Base-by-base conservation (phyloP, 352 stramenopile species). In the Chrysophaeum taylorii region DNA sequence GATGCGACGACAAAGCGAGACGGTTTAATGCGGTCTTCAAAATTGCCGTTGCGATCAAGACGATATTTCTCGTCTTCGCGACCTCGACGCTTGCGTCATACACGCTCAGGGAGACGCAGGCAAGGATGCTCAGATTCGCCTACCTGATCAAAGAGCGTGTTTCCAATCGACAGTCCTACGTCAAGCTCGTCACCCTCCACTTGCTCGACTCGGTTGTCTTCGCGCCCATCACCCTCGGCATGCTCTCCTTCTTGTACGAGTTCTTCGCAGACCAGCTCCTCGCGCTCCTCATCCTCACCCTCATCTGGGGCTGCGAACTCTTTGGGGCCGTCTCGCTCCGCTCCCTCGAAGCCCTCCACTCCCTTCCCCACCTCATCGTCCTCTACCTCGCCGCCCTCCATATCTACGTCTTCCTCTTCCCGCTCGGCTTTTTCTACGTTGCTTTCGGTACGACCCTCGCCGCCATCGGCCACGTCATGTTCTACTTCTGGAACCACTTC, bases 231-330 rank as follows among this genome's bases (percentile, higher is more conserved):
- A 76, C 89, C 74, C 81, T 92, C 27, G 86, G 86, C 5, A 87
- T 92, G 76, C 69, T 88, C 2, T 87, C 84, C 50, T 92, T 89
- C 75, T 70, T 90, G 27, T 84, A 87, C 60, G 85, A 90, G 70
- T 76, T 92, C 14, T 92, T 90, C 77, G 84, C 85, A 53, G 85
- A 90, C 73, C 79, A 81, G 0, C 36, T 89, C 1, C 54, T 90
- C 0, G 82, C 83, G 0, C 85, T 89, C 69, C 79, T 82, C 31
- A 75, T 90, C 60, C 79, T 90, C 63, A 79, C 75, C 15, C 72
- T 88, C 38, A 79, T 89, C 69, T 85, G 76, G 72, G 7, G 82
- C 9, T 80, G 80, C 23, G 85, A 92, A 60, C 78, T 77, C 21
- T 92, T 87, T 68, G 84, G 79, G 0, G 82, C 87, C 43, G 77